These are phyloP conservation scores for Phaffia australis DNA, from an alignment of 768 basidiomycete genomes.

Conservation along the genomic window DNA sequence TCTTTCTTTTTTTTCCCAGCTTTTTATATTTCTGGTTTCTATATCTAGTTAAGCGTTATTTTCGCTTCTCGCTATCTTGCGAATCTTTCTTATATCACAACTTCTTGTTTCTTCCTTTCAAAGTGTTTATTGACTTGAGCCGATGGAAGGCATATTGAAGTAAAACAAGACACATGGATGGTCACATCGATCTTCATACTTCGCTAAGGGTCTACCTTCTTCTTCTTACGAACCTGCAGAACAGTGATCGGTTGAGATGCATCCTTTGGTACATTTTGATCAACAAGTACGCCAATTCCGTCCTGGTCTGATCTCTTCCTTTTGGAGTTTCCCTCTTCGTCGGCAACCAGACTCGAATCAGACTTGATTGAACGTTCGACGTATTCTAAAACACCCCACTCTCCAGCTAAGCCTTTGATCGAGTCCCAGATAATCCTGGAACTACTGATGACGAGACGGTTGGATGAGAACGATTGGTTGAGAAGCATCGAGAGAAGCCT, in stretches of 20 bases:
- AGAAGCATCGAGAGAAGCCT: constrained; percentile 15
- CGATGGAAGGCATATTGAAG: not conserved
- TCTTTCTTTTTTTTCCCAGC: constrained; percentile 27
- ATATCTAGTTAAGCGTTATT: not conserved
- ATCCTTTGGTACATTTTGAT: constrained; percentile 9
- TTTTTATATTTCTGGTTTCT: constrained; percentile 12
- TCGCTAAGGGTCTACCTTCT: constrained; percentile 30
- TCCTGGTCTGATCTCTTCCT: constrained; percentile 9
- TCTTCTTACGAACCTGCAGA: constrained; percentile 35
- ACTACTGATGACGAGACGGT: constrained; percentile 10
- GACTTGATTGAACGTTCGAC: constrained; percentile 28
- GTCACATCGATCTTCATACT: not conserved
- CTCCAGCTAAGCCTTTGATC: constrained; percentile 64
- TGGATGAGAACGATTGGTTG: constrained; percentile 9
- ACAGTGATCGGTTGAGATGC: constrained; percentile 28
- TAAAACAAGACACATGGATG: not conserved
- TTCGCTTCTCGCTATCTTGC: not conserved
- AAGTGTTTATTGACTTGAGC: not conserved
- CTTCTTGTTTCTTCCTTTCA: not conserved
- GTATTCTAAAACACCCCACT: constrained; percentile 49
- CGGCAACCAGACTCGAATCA: constrained; percentile 25
- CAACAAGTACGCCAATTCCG: constrained; percentile 16
- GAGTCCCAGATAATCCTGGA: constrained; percentile 56
- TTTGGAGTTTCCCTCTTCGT: constrained; percentile 25
- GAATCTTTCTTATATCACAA: not conserved